A percentile compares a stretch with the other conserved stretches of the same genome.
Evolutionary conservation across 2,329 filamentous ascomycete species (phyloP).

Genomic region (Myriosclerotinia duriaeana): DNA sequence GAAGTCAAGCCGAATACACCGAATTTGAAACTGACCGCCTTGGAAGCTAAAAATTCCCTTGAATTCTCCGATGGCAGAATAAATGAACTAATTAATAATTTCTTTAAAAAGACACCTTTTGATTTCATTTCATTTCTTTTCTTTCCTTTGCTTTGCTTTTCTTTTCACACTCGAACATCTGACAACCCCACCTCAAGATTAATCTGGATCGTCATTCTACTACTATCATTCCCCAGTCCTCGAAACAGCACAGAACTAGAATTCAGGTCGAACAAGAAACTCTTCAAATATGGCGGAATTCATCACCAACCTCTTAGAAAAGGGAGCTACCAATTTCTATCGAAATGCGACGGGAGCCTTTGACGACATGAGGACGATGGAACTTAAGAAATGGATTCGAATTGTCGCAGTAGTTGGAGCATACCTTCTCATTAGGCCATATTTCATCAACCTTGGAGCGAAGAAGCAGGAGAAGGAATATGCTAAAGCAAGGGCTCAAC

Average conservation of each 20-base stretch:
- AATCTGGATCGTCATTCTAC: background rate
- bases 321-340: constrained; percentile 31
- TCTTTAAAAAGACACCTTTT: constrained; percentile 1
- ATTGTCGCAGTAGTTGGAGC: constrained; percentile 69
- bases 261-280: background rate
- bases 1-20: background rate
- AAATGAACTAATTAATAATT: background rate
- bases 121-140: background rate
- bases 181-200: background rate
- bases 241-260: background rate
- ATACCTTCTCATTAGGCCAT: constrained; percentile 73
- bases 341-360: constrained; percentile 44
- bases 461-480: constrained; percentile 63
- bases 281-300: constrained; percentile 9
- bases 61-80: constrained; percentile 4
- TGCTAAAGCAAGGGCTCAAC: constrained; percentile 49
- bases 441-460: constrained; percentile 66
- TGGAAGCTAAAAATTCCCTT: background rate
- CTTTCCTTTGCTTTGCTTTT: background rate
- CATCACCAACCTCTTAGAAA: constrained; percentile 22
- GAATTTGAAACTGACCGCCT: background rate
- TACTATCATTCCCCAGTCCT: background rate
- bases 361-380: constrained; percentile 43
- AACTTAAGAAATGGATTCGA: constrained; percentile 60
- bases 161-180: background rate